Base-by-base conservation (phyloP, 768 basidiomycete species). In the Amanita phalloides region DNA sequence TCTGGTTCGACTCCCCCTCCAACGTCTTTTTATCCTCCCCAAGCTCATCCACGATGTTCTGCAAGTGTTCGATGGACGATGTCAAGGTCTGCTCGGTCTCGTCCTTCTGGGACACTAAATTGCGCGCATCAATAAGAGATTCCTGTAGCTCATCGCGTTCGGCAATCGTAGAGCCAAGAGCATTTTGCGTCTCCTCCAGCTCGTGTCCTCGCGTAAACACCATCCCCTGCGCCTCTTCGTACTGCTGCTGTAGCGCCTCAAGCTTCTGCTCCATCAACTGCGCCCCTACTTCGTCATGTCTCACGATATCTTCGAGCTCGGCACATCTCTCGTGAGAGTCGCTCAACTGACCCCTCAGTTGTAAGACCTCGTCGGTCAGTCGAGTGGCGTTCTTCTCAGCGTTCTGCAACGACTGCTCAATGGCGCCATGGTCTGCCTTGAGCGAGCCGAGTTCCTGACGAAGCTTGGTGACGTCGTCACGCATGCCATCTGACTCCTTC, bases 381-480 rank as follows among this genome's bases (percentile, higher is more conserved):
- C 21, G 37, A 26, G 10, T 33, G 30, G 35, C 51, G 8, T 52
- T 33, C 35, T 42, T 30, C 30, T 52, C 51, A 11, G 43, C 43
- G 25, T 36, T 52, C 35, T 45, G 35, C 35, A 52, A 37, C 21
- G 44, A 52, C 14, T 45, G 32, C 9, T 52, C 51, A 9, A 30
- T 14, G 4, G 30, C 23, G 23, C 20, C 23, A 4, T 42, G 51
- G 14, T 45, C 51, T 20, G n/a, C 23, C 23, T 30, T 37, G 6
- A 38, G 28, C 7, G 51, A 37, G 13, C 11, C 13, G n/a, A 52
- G 33, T 8, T 44, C 42, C 26, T 52, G 51, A 37, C 43, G 43
- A n/a, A 52, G 51, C 14, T 21, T 45, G 11, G 51, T 33, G 10
- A 52, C 14, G 14, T 52, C 51, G 21, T 52, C 51, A 4, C 51